Conservation (phyloP, 2,329 filamentous ascomycete genomes). For the Verticillium nubilum region DNA sequence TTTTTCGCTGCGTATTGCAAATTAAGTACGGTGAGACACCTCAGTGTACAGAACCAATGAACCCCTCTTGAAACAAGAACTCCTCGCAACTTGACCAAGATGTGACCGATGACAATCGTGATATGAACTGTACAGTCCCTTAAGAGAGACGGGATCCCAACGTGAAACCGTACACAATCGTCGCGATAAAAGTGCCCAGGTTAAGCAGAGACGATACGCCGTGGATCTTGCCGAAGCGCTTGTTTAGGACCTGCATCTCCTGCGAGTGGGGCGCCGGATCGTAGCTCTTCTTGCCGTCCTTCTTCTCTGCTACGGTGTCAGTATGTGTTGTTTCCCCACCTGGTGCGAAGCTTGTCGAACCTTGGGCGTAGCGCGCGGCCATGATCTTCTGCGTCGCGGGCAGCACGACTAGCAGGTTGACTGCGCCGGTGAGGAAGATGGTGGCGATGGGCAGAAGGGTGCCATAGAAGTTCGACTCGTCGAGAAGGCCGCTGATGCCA, state of each 20-base stretch:
- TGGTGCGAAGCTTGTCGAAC: slow-evolving; percentile 32
- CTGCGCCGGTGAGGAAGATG: slow-evolving; percentile 64
- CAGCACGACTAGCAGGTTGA: slow-evolving; percentile 67
- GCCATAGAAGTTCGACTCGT: slow-evolving; percentile 53
- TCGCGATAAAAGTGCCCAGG: slow-evolving; percentile 61
- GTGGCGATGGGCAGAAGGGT: slow-evolving; percentile 64
- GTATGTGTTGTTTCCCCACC: background rate
- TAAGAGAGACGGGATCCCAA: slow-evolving; percentile 59
- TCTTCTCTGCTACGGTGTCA: slow-evolving; percentile 53
- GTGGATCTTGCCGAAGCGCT: slow-evolving; percentile 72
- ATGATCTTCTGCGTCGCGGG: slow-evolving; percentile 73
- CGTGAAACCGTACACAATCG: slow-evolving; percentile 72
- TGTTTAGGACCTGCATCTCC: slow-evolving; percentile 79
- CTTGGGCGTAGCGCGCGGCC: slow-evolving; percentile 71
- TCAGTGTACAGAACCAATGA: background rate
- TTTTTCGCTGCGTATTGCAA: background rate
- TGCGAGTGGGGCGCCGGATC: slow-evolving; percentile 73
- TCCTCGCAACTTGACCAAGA: background rate
- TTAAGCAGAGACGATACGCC: slow-evolving; percentile 78
- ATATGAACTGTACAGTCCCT: too few species aligned
- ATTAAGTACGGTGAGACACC: background rate
- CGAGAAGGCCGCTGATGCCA: slow-evolving; percentile 51
- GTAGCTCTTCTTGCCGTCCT: slow-evolving; percentile 83
- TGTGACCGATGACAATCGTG: background rate
- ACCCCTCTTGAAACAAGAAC: background rate